phyloP scores from a whole-genome alignment of 495 filamentous ascomycete species.

The Astrothelium macrocarpum region DNA sequence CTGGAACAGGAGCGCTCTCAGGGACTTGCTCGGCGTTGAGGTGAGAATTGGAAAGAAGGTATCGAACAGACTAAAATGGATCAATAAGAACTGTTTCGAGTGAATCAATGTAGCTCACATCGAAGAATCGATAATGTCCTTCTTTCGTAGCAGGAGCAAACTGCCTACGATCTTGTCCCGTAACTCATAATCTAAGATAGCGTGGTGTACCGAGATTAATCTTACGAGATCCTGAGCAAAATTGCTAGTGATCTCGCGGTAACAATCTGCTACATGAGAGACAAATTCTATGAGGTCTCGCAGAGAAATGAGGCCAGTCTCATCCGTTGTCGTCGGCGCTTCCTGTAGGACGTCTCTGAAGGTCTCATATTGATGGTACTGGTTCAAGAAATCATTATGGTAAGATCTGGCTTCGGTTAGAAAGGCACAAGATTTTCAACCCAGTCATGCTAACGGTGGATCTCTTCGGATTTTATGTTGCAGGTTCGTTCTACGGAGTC shows the following conservation, averaged over 20 bases:
- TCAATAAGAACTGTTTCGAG: not conserved
- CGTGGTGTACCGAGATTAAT: slow-evolving; percentile 72
- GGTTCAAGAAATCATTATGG: slow-evolving; percentile 71
- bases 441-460: slow-evolving; percentile 43
- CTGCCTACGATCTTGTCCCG: slow-evolving; percentile 92
- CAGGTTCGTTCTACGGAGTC: slow-evolving; percentile 54
- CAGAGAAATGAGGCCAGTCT: slow-evolving; percentile 66
- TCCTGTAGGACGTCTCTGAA: slow-evolving; percentile 83
- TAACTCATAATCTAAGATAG: slow-evolving; percentile 65
- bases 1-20: slow-evolving; percentile 73
- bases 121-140: slow-evolving; percentile 80
- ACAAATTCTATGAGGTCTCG: slow-evolving; percentile 82
- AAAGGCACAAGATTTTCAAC: slow-evolving; percentile 22
- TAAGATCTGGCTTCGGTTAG: slow-evolving; percentile 48
- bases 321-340: slow-evolving; percentile 64
- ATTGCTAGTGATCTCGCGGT: slow-evolving; percentile 62
- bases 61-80: slow-evolving; percentile 52
- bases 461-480: slow-evolving; percentile 85
- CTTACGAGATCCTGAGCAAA: slow-evolving; percentile 76
- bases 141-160: slow-evolving; percentile 76
- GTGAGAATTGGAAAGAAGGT: slow-evolving; percentile 88
- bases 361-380: slow-evolving; percentile 87
- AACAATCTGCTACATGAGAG: slow-evolving; percentile 88
- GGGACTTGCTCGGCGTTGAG: slow-evolving; percentile 73
- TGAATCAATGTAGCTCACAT: slow-evolving; percentile 36